Conservation (phyloP, 192 early-diverging fungal species). For the Mortierella alpina region DNA sequence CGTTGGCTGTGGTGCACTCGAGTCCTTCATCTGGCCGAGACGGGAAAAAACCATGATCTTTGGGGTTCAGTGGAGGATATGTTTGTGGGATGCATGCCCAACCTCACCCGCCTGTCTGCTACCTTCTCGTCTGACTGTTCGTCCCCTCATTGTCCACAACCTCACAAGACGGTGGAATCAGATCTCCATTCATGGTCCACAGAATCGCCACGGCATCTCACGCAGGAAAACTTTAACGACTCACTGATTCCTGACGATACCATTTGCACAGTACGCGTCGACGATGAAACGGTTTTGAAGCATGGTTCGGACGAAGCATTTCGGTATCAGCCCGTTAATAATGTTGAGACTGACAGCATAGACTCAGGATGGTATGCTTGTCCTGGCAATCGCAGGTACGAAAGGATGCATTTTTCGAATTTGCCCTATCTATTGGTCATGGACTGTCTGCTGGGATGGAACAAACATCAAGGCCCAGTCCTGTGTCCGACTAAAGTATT, state of each 20-base stretch:
- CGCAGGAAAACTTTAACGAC: not conserved
- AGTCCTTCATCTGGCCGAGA: not conserved
- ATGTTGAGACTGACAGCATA: constrained; percentile 7
- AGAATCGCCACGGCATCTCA: not conserved
- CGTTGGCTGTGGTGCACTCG: constrained; percentile 14
- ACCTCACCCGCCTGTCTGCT: not conserved
- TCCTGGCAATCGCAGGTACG: not conserved
- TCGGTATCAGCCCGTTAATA: not conserved
- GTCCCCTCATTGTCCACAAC: not conserved
- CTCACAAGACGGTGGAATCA: not conserved
- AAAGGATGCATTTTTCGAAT: not conserved
- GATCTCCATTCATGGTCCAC: not conserved
- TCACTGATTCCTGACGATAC: not conserved
- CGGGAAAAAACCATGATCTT: not conserved
- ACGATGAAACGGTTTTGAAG: not conserved
- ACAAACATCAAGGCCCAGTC: too few species aligned
- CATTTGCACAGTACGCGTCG: not conserved
- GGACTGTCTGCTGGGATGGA: constrained; percentile 7
- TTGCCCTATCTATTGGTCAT: constrained; percentile 13
- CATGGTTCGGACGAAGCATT: not conserved
- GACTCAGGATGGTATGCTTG: constrained; percentile 1
- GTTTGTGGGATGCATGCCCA: constrained; percentile 6
- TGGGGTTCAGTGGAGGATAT: not conserved
- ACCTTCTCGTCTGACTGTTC: not conserved
- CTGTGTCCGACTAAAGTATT: too few species aligned